Base-by-base conservation (phyloP, 1,284 basidiomycete genomes). In the Golubevia sp. region DNA sequence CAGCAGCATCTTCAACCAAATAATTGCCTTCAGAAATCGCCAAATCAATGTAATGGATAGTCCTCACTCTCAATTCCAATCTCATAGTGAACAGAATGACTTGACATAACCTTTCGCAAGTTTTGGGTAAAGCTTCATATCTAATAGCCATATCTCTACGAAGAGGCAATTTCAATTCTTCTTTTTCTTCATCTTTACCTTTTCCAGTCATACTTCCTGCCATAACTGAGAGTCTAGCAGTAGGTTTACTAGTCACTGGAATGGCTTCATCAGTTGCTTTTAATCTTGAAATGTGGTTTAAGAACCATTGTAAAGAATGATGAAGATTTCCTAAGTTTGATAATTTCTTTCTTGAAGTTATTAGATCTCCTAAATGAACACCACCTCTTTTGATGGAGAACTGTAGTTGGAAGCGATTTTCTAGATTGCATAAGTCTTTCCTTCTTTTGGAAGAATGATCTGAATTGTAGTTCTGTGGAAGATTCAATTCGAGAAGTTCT, bases 21-120 rank as follows among this genome's bases (percentile, higher is more conserved):
- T 80, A 83, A 67, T 93, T 91, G 27, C 93, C 92, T 91, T 95
- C 71, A 23, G 51, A 15, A 11, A 96, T 87, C 0, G 93, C 90
- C 11, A 91, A 88, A 67, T 91, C 88, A 5, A 99, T 86, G 83
- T 93, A 91, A 82, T 92, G 90, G 49, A 95, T 90, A 1, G 90
- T 88, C 52, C 94, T 89, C 79, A 93, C 92, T 1, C 96, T 89
- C 51, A 97, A 86, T 81, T 99, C 96, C 56, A 94, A 88, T 18
- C 94, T 89, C 56, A 99, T 89, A 2, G 93, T 96, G 82, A 92
- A 91, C 49, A 98, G 86, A 56, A 98, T 90, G 63, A 93, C 88
- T 74, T 92, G 90, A 2, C 92, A 90, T 3, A 99, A 87, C 73
- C 94, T 92, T 61, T 91, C 89, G 74, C 94, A 99, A 1, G 94